Evolutionary conservation across 2,329 filamentous ascomycete species (phyloP).

Genomic region (Drechslerella stenobrocha): DNA sequence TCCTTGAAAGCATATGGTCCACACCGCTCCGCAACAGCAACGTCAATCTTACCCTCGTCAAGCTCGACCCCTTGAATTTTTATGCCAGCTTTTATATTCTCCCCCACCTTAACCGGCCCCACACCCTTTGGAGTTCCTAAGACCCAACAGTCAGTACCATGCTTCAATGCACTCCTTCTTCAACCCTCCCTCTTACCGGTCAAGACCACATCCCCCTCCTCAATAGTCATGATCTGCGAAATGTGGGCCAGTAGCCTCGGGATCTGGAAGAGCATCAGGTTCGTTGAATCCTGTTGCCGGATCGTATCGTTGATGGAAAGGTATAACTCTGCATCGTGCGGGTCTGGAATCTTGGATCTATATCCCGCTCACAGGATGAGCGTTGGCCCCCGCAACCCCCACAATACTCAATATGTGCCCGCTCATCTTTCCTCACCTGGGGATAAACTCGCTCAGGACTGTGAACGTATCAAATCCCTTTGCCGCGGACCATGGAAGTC

Average conservation of each 20-base stretch:
- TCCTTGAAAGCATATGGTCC: constrained; percentile 49
- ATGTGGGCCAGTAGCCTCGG: constrained; percentile 87
- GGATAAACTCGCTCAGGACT: constrained; percentile 78
- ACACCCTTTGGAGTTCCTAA: constrained; percentile 90
- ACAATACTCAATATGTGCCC: not conserved
- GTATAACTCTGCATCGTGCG: constrained; percentile 84
- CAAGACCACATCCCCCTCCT: constrained; percentile 87
- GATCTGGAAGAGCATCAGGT: constrained; percentile 90
- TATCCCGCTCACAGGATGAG: not conserved
- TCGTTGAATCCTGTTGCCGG: constrained; percentile 84
- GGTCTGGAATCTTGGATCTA: constrained; percentile 73
- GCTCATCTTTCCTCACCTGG: constrained; percentile 60
- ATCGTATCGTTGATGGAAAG: constrained; percentile 78
- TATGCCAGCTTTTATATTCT: constrained; percentile 83
- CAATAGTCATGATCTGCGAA: constrained; percentile 89
- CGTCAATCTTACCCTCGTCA: constrained; percentile 80
- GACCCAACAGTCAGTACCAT: not conserved
- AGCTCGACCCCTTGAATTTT: constrained; percentile 79
- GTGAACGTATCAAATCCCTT: constrained; percentile 99
- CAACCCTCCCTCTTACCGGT: constrained; percentile 63
- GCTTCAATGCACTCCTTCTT: not conserved
- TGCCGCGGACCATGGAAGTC: constrained; percentile 90
- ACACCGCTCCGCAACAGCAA: constrained; percentile 70
- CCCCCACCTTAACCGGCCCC: constrained; percentile 78
- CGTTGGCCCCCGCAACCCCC: not conserved